These are phyloP conservation scores for Psilocybe azurescens DNA, from an alignment of 768 basidiomycete genomes.

Conservation along the genomic window DNA sequence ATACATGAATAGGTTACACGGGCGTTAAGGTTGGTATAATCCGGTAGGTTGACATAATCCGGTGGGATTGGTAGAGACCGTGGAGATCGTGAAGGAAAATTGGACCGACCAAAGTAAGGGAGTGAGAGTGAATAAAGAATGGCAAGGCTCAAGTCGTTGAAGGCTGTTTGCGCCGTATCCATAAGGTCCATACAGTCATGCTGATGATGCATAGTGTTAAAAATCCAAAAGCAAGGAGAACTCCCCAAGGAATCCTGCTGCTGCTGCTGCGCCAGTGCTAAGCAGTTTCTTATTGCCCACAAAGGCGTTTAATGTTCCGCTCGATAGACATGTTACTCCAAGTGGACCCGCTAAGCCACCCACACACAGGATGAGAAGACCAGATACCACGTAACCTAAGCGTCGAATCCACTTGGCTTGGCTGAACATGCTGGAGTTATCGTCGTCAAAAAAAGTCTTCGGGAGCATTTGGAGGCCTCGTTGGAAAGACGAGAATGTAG, in stretches of 20 bases:
- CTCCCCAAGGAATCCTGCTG: constrained; percentile 39
- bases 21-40: neutral
- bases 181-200: constrained; percentile 21
- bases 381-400: constrained; percentile 22
- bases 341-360: constrained; percentile 36
- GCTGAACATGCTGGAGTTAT: constrained; percentile 20
- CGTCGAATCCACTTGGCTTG: constrained; percentile 15
- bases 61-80: neutral
- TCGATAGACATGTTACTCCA: constrained; percentile 36
- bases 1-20: constrained; percentile 1
- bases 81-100: neutral
- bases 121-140: neutral
- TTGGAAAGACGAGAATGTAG: constrained; percentile 32
- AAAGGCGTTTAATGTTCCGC: constrained; percentile 11
- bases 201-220: constrained; percentile 15
- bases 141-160: neutral
- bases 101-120: neutral
- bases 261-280: constrained; percentile 31
- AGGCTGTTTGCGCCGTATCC: constrained; percentile 15
- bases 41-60: neutral
- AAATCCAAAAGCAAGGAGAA: constrained; percentile 25
- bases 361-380: constrained; percentile 25
- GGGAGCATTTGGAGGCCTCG: constrained; percentile 23
- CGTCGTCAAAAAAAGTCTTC: constrained; percentile 45
- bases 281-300: constrained; percentile 25